Evolutionary conservation across 176 grass and related monocot species (phyloP).

Genomic region (Aegilops tauschii): DNA sequence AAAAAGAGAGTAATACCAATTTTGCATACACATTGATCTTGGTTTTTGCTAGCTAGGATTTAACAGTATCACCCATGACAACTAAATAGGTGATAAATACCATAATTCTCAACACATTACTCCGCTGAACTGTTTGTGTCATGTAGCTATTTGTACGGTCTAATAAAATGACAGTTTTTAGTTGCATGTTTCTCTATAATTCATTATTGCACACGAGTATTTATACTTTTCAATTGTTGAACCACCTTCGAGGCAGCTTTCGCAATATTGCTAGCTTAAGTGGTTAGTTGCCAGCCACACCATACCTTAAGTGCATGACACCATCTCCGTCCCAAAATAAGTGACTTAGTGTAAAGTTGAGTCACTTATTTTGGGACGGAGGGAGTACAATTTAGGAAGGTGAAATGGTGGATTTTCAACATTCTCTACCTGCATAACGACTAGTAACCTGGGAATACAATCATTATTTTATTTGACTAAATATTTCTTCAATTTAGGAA

Average conservation of each 20-base stretch:
- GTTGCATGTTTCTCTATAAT: not conserved
- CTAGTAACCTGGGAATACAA: not conserved
- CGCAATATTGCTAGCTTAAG: not conserved
- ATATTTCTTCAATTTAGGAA: not conserved
- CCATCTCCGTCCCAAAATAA: not conserved
- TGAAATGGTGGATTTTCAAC: not conserved
- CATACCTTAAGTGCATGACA: not conserved
- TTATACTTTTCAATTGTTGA: not conserved
- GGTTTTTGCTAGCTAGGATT: not conserved
- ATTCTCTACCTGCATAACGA: not conserved
- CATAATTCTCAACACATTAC: not conserved
- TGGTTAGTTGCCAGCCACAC: not conserved
- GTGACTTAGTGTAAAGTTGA: too few relatives aligned
- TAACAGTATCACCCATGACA: not conserved
- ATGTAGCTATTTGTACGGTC: not conserved
- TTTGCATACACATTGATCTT: conserved; percentile 1
- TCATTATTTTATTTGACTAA: conserved; percentile 2
- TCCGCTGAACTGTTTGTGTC: not conserved
- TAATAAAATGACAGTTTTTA: conserved; percentile 13
- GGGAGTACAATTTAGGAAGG: conserved; percentile 4
- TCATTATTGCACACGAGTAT: not conserved
- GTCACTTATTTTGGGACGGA: too few relatives aligned
- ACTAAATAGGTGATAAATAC: conserved; percentile 8
- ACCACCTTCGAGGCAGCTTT: not conserved
- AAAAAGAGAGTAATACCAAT: not conserved